These are phyloP conservation scores for Annulohypoxylon nitens DNA, from an alignment of 495 filamentous ascomycete species.

Conservation along the genomic window DNA sequence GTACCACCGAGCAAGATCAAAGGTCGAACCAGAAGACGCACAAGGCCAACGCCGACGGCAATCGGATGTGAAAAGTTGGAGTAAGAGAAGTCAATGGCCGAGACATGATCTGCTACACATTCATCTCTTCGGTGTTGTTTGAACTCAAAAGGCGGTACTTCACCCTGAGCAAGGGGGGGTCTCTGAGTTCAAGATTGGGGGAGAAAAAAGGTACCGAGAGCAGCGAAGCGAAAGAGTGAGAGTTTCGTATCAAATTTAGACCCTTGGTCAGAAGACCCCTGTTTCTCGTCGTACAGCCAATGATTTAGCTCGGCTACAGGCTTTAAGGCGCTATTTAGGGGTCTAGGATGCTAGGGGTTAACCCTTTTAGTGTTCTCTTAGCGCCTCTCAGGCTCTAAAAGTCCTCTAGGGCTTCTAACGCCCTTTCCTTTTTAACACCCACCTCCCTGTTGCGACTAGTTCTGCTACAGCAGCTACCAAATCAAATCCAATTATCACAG, in stretches of 20 bases:
- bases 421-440: slow-evolving; percentile 2
- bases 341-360: slow-evolving; percentile 13
- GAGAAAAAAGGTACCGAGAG: slow-evolving; percentile 29
- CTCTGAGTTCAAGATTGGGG: background rate
- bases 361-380: slow-evolving; percentile 32
- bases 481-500: slow-evolving; percentile 22
- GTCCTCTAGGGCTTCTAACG: background rate
- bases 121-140: slow-evolving; percentile 44
- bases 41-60: slow-evolving; percentile 13
- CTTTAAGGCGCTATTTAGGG: slow-evolving; percentile 22
- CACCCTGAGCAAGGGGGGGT: slow-evolving; percentile 35
- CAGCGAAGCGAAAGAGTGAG: slow-evolving; percentile 33
- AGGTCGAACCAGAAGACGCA: slow-evolving; percentile 20
- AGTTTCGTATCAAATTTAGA: slow-evolving; percentile 47
- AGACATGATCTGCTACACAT: slow-evolving; percentile 49
- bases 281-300: slow-evolving; percentile 31
- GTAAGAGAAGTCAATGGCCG: slow-evolving; percentile 28
- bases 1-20: slow-evolving; percentile 16
- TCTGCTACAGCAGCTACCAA: slow-evolving; percentile 18
- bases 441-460: slow-evolving; percentile 14
- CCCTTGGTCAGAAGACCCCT: slow-evolving; percentile 38
- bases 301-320: slow-evolving; percentile 24
- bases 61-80: slow-evolving; percentile 26
- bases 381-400: slow-evolving; percentile 16
- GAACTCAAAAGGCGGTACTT: slow-evolving; percentile 46